These are phyloP conservation scores for Berberis vulgaris DNA, from an alignment of 164 flowering plant genomes.

Conservation along the genomic window DNA sequence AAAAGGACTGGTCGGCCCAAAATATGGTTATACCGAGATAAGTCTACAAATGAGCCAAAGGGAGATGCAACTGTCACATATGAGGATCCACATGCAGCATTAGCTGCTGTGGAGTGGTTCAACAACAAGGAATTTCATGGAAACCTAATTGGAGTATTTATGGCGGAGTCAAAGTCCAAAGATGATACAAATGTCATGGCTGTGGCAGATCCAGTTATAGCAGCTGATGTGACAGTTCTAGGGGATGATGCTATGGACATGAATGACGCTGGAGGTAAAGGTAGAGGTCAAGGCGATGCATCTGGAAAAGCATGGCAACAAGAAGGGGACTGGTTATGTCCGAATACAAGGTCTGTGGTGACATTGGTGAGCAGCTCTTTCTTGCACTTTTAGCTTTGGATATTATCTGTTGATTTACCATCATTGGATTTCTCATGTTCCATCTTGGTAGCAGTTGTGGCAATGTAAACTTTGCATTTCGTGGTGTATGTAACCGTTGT, in stretches of 20 bases:
- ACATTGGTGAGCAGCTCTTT: conserved; percentile 98
- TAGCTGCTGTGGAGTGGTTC: conserved; percentile 98
- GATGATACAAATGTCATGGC: conserved; percentile 25
- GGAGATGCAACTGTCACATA: conserved; percentile 99
- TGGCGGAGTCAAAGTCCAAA: conserved; percentile 81
- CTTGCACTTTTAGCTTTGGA: conserved; percentile 41
- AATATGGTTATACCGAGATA: conserved; percentile 89
- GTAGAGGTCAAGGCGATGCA: conserved; percentile 71
- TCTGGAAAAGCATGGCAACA: conserved; percentile 88
- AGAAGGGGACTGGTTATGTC: conserved; percentile 97
- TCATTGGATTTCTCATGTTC: conserved; percentile 13
- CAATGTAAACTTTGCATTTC: conserved; percentile 96
- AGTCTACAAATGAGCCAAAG: conserved; percentile 85
- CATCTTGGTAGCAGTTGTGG: conserved; percentile 58
- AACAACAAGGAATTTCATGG: conserved; percentile 97
- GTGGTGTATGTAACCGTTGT: conserved; percentile 97
- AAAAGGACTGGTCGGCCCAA: conserved; percentile 89
- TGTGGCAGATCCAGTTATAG: conserved; percentile 28
- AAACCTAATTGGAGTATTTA: conserved; percentile 60
- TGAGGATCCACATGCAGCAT: conserved; percentile 98
- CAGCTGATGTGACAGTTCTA: conserved; percentile 25
- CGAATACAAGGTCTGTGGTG: conserved; percentile 99
- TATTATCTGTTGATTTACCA: not conserved
- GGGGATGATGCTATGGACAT: conserved; percentile 36
- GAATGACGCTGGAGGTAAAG: conserved; percentile 60